Base-by-base conservation (phyloP, 495 filamentous ascomycete species). In the Trichocladium antarcticum region DNA sequence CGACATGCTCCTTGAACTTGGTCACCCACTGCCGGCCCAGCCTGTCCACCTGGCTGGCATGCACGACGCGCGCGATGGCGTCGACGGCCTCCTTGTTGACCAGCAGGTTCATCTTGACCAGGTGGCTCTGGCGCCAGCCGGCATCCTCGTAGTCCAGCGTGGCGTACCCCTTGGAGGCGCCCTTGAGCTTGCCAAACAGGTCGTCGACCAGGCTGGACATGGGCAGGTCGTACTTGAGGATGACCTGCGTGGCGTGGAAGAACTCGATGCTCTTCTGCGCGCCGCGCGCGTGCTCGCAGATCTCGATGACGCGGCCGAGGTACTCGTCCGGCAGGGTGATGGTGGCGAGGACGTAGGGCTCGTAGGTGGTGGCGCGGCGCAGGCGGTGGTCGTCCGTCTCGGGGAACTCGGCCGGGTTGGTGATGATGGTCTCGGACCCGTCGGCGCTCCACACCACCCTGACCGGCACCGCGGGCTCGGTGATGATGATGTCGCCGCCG, bases 1-100 rank as follows among this genome's bases (percentile, higher is more conserved):
- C 84, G 3, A 98, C 92, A 60, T 95, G 89, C 67, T 95, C 80
- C 63, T 95, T 97, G 72, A 98, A 97, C 67, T 95, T 97, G 16
- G 76, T 81, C 10, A 97, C 92, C 92, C 92, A 98, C 52, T 79
- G 70, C 49, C 82, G 74, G 17, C 88, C 92, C 11, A 92, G 68
- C 20, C 84, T 73, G 9, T 84, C 77, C 0, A 79, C 80, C 68
- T 95, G 87, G 34, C 81, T 85, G 44, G 68, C 60, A 56, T 98
- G 92, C 34, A 98, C 79, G 4, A 98, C 79, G 38, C 89, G 79
- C 15, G 89, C 78, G n/a, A 98, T 85, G 6, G 92, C 92, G 66
- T 98, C 93, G 6, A 98, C 92, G 1, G 93, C 82, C 35, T 76
- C 28, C 64, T 89, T 89, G 68, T 97, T 98, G 53, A 98, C 92